Conservation (phyloP, 169 alveolate genomes). For the Plasmodium vinckei region DNA sequence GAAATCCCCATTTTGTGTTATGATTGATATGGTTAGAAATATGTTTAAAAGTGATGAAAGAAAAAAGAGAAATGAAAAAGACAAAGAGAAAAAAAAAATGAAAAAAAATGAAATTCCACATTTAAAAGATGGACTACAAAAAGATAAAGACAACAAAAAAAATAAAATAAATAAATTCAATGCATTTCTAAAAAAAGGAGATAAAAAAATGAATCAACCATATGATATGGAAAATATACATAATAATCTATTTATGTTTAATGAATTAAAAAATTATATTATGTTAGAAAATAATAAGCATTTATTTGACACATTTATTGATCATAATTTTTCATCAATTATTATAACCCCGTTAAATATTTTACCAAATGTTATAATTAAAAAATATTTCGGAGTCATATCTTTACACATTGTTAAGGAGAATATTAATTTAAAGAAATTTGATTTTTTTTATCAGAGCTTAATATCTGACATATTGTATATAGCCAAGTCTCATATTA, state of each 20-base stretch:
- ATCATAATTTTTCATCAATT: slow-evolving; percentile 46
- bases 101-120: not conserved
- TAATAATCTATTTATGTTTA: slow-evolving; percentile 44
- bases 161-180: slow-evolving; percentile 17
- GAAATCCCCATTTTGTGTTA: not conserved
- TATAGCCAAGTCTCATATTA: slow-evolving; percentile 68
- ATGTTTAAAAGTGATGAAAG: not conserved
- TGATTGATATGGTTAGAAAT: not conserved
- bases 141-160: slow-evolving; percentile 26
- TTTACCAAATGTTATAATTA: slow-evolving; percentile 58
- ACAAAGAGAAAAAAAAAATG: not conserved
- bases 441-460: slow-evolving; percentile 71
- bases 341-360: slow-evolving; percentile 68
- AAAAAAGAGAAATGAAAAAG: not conserved
- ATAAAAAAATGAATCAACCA: not conserved
- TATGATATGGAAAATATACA: slow-evolving; percentile 14
- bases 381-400: slow-evolving; percentile 74
- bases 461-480: slow-evolving; percentile 62
- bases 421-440: slow-evolving; percentile 46
- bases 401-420: slow-evolving; percentile 66
- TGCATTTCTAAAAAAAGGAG: slow-evolving; percentile 35
- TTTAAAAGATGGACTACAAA: not conserved
- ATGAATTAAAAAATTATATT: slow-evolving; percentile 54
- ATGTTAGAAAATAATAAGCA: slow-evolving; percentile 29
- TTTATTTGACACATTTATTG: slow-evolving; percentile 28